phyloP scores from a whole-genome alignment of 2,329 filamentous ascomycete genomes.

The Colletotrichum gloeosporioides region DNA sequence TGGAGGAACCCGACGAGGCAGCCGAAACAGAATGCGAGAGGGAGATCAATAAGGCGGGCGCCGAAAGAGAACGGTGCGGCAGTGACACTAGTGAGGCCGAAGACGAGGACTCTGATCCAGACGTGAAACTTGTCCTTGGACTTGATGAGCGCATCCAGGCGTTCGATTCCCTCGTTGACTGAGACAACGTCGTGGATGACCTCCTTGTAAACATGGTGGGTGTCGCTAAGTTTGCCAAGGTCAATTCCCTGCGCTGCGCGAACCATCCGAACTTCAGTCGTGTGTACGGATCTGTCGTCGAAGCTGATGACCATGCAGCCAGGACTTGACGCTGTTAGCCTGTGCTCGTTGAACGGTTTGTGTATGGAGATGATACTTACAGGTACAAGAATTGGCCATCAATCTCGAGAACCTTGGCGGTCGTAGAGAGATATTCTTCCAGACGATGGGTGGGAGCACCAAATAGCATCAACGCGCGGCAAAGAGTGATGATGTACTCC shows the following conservation, averaged over 20 bases:
- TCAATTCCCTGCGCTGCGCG: conserved; percentile 63
- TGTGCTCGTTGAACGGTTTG: background rate
- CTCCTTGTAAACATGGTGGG: conserved; percentile 68
- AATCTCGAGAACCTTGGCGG: conserved; percentile 81
- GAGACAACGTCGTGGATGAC: conserved; percentile 65
- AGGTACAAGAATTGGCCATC: conserved; percentile 89
- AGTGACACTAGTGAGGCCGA: conserved; percentile 73
- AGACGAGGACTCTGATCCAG: conserved; percentile 64
- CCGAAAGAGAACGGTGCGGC: conserved; percentile 80
- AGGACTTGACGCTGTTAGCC: conserved; percentile 43
- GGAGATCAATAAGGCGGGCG: conserved; percentile 74
- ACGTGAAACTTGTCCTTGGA: conserved; percentile 59
- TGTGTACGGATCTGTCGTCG: conserved; percentile 71
- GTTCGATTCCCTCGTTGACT: conserved; percentile 61
- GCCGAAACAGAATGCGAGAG: conserved; percentile 73
- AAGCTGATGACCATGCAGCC: conserved; percentile 95
- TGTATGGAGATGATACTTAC: background rate
- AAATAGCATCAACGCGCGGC: conserved; percentile 83
- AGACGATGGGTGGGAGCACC: conserved; percentile 89
- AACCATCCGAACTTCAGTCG: conserved; percentile 71
- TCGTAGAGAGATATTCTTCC: conserved; percentile 89
- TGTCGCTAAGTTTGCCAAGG: conserved; percentile 65
- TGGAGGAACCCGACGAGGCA: conserved; percentile 74
- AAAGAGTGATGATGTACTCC: conserved; percentile 83
- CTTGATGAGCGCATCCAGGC: conserved; percentile 60